phyloP scores from a whole-genome alignment of 164 flowering plant genomes.

The Saururus chinensis region DNA sequence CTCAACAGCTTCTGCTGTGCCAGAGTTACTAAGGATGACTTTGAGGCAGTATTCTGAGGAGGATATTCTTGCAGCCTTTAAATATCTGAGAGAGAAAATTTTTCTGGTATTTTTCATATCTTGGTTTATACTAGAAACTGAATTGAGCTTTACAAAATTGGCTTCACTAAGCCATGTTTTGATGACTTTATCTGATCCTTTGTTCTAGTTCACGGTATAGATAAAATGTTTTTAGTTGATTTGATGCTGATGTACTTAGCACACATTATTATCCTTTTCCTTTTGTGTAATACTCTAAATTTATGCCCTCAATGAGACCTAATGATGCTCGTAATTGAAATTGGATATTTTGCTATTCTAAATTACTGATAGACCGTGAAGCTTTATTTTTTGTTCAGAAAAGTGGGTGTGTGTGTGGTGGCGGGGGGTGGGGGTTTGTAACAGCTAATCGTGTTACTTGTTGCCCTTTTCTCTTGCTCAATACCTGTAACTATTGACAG shows the following conservation, averaged over 20 bases:
- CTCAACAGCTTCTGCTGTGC: slow-evolving; percentile 48
- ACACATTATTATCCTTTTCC: no score
- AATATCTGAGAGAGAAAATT: slow-evolving; percentile 70
- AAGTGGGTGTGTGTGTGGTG: no score
- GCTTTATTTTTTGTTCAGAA: no score
- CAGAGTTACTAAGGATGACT: slow-evolving; percentile 60
- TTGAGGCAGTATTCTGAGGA: slow-evolving; percentile 75
- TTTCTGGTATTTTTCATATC: slow-evolving; percentile 45
- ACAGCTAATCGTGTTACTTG: no score
- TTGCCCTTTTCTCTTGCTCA: no score
- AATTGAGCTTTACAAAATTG: background rate
- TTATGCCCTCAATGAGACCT: no score
- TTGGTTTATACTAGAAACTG: background rate
- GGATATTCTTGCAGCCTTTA: slow-evolving; percentile 86
- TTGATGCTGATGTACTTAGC: no score
- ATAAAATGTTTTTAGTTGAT: no score
- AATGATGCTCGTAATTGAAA: background rate
- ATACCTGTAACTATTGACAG: slow-evolving; percentile 12
- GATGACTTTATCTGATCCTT: background rate
- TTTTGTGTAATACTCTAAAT: no score
- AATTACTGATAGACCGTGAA: no score
- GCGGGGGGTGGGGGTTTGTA: no score
- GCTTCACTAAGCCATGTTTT: background rate
- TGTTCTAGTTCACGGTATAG: background rate
- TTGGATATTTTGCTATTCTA: background rate